These are phyloP conservation scores for Papiliotrema nemorosa DNA, from an alignment of 1,284 basidiomycete species.

Conservation along the genomic window DNA sequence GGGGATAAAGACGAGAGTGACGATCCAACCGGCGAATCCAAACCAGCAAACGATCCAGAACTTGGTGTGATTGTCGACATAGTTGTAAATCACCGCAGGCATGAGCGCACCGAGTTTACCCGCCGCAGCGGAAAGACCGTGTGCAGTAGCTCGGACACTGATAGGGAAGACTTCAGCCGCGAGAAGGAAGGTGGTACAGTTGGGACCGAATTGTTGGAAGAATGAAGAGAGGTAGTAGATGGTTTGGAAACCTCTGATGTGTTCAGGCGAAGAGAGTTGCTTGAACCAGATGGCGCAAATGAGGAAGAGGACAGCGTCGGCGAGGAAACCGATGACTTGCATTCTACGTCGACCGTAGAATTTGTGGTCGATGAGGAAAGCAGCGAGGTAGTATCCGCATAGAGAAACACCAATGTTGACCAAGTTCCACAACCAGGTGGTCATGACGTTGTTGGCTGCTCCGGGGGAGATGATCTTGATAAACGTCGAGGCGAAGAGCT, in stretches of 20 bases:
- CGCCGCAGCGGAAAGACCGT: constrained; percentile 52
- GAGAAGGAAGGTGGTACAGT: constrained; percentile 51
- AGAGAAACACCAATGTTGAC: constrained; percentile 53
- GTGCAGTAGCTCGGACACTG: constrained; percentile 52
- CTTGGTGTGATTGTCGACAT: constrained; percentile 48
- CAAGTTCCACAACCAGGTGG: constrained; percentile 55
- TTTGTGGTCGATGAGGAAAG: constrained; percentile 58
- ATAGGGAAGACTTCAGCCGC: constrained; percentile 55
- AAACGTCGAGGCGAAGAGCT: constrained; percentile 50
- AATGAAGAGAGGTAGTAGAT: constrained; percentile 55
- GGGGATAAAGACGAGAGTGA: constrained; percentile 53
- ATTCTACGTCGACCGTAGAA: constrained; percentile 51
- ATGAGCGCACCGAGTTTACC: constrained; percentile 55
- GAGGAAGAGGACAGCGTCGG: constrained; percentile 52
- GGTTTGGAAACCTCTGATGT: constrained; percentile 52
- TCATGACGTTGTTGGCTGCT: constrained; percentile 44
- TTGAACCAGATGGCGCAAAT: constrained; percentile 46
- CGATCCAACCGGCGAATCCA: constrained; percentile 52
- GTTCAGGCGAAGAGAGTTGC: constrained; percentile 37
- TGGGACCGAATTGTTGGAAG: constrained; percentile 57
- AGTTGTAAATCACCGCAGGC: constrained; percentile 50
- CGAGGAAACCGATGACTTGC: constrained; percentile 55
- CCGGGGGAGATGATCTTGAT: constrained; percentile 53
- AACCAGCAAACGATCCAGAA: constrained; percentile 58
- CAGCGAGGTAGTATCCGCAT: constrained; percentile 55